Evolutionary conservation across 306 rosid species (phyloP).

Genomic region (Elaeagnus macrophylla): DNA sequence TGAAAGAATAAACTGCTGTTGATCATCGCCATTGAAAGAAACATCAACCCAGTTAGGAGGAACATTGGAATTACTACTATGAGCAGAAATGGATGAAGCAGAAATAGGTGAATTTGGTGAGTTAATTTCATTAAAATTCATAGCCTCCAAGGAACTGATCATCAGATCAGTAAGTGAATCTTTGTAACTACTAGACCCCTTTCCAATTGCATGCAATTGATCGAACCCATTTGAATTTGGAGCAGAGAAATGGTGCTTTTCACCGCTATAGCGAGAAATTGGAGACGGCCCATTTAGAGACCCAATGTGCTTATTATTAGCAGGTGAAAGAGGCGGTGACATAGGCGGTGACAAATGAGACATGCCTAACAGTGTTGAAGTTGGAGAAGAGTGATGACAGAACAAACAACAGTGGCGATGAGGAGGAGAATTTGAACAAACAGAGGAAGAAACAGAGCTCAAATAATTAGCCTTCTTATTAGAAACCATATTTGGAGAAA

Average conservation of each 20-base stretch:
- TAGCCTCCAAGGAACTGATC: constrained; percentile 42
- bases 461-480: constrained; percentile 28
- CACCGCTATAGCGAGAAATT: constrained; percentile 16
- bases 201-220: neutral
- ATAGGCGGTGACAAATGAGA: constrained; percentile 63
- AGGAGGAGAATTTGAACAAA: constrained; percentile 15
- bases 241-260: neutral
- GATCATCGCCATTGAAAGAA: constrained; percentile 21
- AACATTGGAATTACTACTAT: constrained; percentile 17
- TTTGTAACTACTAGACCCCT: constrained; percentile 30
- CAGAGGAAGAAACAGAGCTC: constrained; percentile 15
- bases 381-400: constrained; percentile 56
- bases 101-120: neutral
- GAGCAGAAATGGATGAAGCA: neutral
- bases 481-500: constrained; percentile 1
- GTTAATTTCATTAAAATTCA: constrained; percentile 42
- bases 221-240: constrained; percentile 3
- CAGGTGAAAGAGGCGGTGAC: constrained; percentile 62
- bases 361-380: constrained; percentile 59
- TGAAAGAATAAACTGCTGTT: constrained; percentile 44
- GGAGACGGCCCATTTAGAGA: constrained; percentile 27
- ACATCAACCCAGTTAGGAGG: constrained; percentile 41
- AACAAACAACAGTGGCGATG: constrained; percentile 33
- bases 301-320: constrained; percentile 11
- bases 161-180: constrained; percentile 42